Evolutionary conservation across 2,329 filamentous ascomycete species (phyloP).

Genomic region (Venturia carpophila): DNA sequence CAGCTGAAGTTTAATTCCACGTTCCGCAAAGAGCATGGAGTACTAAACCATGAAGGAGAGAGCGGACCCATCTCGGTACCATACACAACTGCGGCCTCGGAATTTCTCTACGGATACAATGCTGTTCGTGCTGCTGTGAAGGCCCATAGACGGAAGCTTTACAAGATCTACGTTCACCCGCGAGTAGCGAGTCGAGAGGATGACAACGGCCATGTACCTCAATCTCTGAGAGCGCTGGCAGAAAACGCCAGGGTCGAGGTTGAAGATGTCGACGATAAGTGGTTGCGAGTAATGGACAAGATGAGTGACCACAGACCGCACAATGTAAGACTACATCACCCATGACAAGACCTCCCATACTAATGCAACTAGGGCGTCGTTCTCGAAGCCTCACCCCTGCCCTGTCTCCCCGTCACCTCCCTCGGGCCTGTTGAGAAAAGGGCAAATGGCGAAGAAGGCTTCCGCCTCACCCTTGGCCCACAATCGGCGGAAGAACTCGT

Average conservation of each 20-base stretch:
- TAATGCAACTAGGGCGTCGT: conserved; percentile 55
- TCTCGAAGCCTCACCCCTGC: conserved; percentile 77
- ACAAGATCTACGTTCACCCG: conserved; percentile 66
- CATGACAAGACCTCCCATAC: background rate
- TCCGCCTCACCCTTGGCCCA: conserved; percentile 39
- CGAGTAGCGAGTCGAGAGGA: conserved; percentile 21
- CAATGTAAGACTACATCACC: conserved; percentile 44
- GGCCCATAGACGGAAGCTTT: conserved; percentile 61
- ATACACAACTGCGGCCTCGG: conserved; percentile 77
- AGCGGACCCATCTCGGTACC: conserved; percentile 39
- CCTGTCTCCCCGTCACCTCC: conserved; percentile 33
- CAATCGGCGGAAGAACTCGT: conserved; percentile 66
- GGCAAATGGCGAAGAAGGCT: background rate
- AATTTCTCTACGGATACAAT: conserved; percentile 82
- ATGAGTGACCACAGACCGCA: conserved; percentile 78
- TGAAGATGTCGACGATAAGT: conserved; percentile 51
- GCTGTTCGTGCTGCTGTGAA: conserved; percentile 73
- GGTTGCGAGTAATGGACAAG: conserved; percentile 67
- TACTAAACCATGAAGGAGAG: conserved; percentile 24
- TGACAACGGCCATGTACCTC: background rate
- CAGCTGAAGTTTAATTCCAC: background rate
- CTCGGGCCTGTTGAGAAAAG: conserved; percentile 27
- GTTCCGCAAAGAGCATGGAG: background rate
- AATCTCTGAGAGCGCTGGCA: conserved; percentile 23
- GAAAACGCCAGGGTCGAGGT: conserved; percentile 44